These are phyloP conservation scores for Aureobasidium sp. DNA, from an alignment of 2,329 filamentous ascomycete genomes.

Conservation along the genomic window DNA sequence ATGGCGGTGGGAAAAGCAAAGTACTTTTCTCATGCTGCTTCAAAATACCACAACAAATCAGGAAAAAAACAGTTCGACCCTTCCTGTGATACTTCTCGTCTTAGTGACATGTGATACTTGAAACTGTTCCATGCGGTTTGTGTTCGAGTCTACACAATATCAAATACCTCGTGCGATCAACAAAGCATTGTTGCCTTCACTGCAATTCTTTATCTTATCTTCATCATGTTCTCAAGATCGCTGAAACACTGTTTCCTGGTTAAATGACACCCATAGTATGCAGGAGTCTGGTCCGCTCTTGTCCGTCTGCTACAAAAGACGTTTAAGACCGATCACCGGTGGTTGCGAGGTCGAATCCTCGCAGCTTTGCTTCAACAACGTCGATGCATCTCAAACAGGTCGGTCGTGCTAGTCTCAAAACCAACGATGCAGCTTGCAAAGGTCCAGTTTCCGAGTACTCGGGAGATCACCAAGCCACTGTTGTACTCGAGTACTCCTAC, in stretches of 20 bases:
- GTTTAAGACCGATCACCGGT: neutral
- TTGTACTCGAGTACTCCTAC: too few relatives aligned
- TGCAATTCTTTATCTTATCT: too few relatives aligned
- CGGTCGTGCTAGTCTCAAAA: neutral
- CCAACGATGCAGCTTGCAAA: too few relatives aligned
- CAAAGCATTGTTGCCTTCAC: too few relatives aligned
- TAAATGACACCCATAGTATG: neutral
- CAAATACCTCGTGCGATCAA: neutral
- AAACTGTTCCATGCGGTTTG: too few relatives aligned
- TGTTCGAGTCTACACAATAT: too few relatives aligned
- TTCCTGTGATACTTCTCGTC: neutral
- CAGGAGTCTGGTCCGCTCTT: neutral
- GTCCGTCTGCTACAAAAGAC: neutral
- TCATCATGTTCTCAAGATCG: too few relatives aligned
- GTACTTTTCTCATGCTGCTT: constrained; percentile 10
- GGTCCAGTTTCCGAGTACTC: too few relatives aligned
- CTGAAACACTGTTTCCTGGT: too few relatives aligned
- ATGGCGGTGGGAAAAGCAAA: constrained; percentile 4
- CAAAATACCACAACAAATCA: constrained; percentile 12
- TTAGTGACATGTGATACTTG: too few relatives aligned
- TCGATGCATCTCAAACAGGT: neutral
- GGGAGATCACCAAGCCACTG: too few relatives aligned
- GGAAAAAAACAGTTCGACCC: constrained; percentile 9
- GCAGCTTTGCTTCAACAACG: neutral
- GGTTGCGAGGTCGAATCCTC: neutral